A percentile compares a stretch with the other conserved stretches of the same genome.
phyloP scores from a whole-genome alignment of 1,284 basidiomycete genomes.

The Papiliotrema nemorosa region DNA sequence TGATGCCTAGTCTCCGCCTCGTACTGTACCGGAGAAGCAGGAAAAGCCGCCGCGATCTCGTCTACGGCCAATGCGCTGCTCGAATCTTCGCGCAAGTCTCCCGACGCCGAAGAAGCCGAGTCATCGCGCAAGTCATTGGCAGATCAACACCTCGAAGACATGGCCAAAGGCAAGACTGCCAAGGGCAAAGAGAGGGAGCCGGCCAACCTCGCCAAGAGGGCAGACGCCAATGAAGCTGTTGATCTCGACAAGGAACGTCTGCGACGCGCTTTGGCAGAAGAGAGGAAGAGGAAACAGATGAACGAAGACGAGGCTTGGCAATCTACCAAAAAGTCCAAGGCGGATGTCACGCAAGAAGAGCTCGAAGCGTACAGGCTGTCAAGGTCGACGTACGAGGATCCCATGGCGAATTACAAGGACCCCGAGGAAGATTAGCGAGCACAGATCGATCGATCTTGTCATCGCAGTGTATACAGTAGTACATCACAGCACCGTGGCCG shows the following conservation, averaged over 20 bases:
- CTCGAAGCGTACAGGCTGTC: slow-evolving; percentile 55
- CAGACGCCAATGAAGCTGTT: slow-evolving; percentile 68
- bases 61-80: slow-evolving; percentile 69
- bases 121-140: slow-evolving; percentile 37
- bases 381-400: slow-evolving; percentile 46
- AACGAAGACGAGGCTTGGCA: slow-evolving; percentile 55
- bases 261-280: slow-evolving; percentile 67
- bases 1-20: slow-evolving; percentile 76
- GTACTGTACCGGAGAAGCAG: slow-evolving; percentile 88
- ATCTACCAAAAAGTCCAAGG: slow-evolving; percentile 49
- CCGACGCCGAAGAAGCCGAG: slow-evolving; percentile 31
- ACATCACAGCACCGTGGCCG: too few species aligned
- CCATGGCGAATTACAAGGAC: slow-evolving; percentile 50
- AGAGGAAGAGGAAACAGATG: slow-evolving; percentile 69
- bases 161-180: slow-evolving; percentile 19
- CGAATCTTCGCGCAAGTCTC: slow-evolving; percentile 45
- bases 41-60: slow-evolving; percentile 71
- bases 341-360: slow-evolving; percentile 86
- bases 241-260: slow-evolving; percentile 66
- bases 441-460: neutral
- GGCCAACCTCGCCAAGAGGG: slow-evolving; percentile 52
- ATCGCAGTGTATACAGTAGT: too few species aligned
- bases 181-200: slow-evolving; percentile 47
- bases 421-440: slow-evolving; percentile 22
- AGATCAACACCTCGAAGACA: slow-evolving; percentile 42